These are phyloP conservation scores for Cyclospora cayetanensis DNA, from an alignment of 169 alveolate genomes.

Conservation along the genomic window DNA sequence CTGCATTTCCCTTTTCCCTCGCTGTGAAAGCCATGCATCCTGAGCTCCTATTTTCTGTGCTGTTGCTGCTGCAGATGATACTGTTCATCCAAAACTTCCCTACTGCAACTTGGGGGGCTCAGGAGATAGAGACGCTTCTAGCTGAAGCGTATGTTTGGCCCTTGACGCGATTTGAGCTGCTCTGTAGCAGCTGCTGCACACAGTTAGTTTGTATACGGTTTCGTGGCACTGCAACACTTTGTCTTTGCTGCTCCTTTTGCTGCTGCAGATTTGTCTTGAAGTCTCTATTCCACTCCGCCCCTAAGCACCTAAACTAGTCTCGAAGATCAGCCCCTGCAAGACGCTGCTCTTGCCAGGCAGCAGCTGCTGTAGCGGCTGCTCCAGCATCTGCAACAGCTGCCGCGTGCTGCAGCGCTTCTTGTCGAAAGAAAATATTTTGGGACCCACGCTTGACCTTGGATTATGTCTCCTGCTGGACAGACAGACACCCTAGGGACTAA, in stretches of 20 bases:
- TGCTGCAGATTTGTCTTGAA: constrained; percentile 73
- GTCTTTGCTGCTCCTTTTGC: neutral
- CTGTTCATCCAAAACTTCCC: constrained; percentile 91
- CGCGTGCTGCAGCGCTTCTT: neutral
- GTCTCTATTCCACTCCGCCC: constrained; percentile 80
- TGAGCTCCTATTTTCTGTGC: neutral
- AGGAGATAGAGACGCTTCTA: constrained; percentile 90
- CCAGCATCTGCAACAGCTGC: neutral
- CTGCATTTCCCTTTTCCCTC: neutral
- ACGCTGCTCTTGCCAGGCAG: no score
- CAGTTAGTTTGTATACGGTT: neutral
- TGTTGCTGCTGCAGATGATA: constrained; percentile 84
- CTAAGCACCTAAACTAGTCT: constrained; percentile 81
- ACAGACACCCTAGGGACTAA: no score
- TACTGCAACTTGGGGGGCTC: constrained; percentile 87
- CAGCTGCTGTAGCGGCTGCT: neutral
- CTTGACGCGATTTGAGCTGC: neutral
- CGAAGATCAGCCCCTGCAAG: no score
- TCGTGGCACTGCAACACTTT: neutral
- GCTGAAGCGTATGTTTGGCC: constrained; percentile 86
- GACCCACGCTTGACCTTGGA: no score
- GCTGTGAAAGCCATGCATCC: neutral
- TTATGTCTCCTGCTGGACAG: no score
- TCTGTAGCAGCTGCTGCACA: neutral
- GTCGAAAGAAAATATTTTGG: no score